These are phyloP conservation scores for Ustilago trichophora DNA, from an alignment of 1,284 basidiomycete species.

Conservation along the genomic window DNA sequence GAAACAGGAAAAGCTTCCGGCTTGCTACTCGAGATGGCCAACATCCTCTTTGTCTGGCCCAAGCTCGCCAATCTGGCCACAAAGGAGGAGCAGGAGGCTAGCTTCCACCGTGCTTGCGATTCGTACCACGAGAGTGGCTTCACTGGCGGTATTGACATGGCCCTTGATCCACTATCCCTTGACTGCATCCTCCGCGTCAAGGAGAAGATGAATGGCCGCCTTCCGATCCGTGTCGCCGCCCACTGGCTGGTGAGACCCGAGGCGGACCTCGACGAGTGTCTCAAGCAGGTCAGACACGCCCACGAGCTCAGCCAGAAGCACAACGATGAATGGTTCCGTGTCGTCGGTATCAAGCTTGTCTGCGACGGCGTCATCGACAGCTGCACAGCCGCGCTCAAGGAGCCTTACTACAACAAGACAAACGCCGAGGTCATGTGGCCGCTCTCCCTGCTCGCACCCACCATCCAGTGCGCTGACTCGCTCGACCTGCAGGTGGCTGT, in stretches of 20 bases:
- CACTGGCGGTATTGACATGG: constrained; percentile 45
- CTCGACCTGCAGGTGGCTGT: constrained; percentile 39
- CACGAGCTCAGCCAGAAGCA: constrained; percentile 25
- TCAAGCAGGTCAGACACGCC: constrained; percentile 32
- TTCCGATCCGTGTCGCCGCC: constrained; percentile 38
- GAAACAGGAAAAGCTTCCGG: constrained; percentile 33
- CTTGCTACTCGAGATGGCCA: constrained; percentile 39
- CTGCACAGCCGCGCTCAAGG: constrained; percentile 42
- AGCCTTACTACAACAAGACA: constrained; percentile 44
- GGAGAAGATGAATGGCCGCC: constrained; percentile 18
- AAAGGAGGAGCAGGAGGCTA: constrained; percentile 20
- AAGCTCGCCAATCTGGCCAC: constrained; percentile 23
- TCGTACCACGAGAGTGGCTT: constrained; percentile 36
- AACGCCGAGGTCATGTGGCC: constrained; percentile 46
- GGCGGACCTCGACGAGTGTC: constrained; percentile 7
- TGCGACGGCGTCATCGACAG: constrained; percentile 47
- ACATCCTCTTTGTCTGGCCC: constrained; percentile 34
- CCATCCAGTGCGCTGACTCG: constrained; percentile 32
- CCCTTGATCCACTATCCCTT: constrained; percentile 24
- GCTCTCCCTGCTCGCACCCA: constrained; percentile 12
- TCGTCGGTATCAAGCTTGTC: constrained; percentile 46
- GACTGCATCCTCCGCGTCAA: constrained; percentile 30
- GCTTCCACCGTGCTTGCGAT: constrained; percentile 31
- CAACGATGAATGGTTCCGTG: constrained; percentile 42
- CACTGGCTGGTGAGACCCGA: constrained; percentile 43